These are phyloP conservation scores for Olyra latifolia DNA, from an alignment of 176 grass and related monocot genomes.

Conservation along the genomic window DNA sequence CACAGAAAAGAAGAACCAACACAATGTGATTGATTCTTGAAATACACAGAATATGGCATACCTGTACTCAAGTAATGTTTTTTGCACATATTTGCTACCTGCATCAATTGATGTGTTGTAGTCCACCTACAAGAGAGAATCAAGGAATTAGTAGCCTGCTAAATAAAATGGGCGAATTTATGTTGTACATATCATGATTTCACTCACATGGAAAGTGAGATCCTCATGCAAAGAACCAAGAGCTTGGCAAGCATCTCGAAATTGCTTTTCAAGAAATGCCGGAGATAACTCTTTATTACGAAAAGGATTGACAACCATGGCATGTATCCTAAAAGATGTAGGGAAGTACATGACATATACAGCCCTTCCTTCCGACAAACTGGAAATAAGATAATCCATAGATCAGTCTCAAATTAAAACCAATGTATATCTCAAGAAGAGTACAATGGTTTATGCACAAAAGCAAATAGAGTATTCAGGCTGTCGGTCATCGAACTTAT, in stretches of 20 bases:
- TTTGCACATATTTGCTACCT: conserved; percentile 83
- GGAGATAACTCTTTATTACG: conserved; percentile 91
- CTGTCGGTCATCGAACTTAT: conserved; percentile 18
- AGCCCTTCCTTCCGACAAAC: conserved; percentile 85
- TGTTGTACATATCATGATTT: not conserved
- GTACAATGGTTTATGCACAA: not conserved
- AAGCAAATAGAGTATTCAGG: not conserved
- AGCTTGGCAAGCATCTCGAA: conserved; percentile 76
- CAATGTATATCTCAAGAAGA: conserved; percentile 5
- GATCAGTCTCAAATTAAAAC: conserved; percentile 18
- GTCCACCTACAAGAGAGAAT: conserved; percentile 63
- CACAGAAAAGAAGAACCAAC: conserved; percentile 7
- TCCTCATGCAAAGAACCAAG: conserved; percentile 49
- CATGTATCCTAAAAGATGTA: conserved; percentile 56
- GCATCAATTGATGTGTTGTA: conserved; percentile 76
- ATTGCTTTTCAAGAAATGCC: conserved; percentile 86
- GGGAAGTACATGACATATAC: conserved; percentile 93
- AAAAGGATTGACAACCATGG: conserved; percentile 84
- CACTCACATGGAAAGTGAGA: conserved; percentile 48
- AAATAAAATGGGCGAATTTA: conserved; percentile 25
- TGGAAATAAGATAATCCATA: conserved; percentile 49
- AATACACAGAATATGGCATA: conserved; percentile 46
- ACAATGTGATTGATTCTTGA: conserved; percentile 3
- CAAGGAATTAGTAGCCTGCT: conserved; percentile 31
- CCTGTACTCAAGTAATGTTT: conserved; percentile 85